Conservation (phyloP, 768 basidiomycete genomes). For the Mycena kentingensis region DNA sequence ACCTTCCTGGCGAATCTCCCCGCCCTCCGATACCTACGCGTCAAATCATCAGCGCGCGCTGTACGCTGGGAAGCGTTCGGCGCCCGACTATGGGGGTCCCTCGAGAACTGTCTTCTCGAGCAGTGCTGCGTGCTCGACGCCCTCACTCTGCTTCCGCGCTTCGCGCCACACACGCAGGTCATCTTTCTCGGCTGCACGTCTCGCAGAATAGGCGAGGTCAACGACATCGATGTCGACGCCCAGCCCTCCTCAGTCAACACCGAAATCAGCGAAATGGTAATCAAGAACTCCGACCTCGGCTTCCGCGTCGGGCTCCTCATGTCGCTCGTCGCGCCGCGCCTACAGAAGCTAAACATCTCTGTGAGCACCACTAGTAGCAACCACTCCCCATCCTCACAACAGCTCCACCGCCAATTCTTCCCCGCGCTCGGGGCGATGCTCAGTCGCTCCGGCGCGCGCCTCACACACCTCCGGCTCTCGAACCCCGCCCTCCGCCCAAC, state of each 20-base stretch:
- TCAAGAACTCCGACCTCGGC: neutral
- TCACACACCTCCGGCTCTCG: neutral
- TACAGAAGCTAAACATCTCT: neutral
- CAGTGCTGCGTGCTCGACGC: neutral
- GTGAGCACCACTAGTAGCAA: neutral
- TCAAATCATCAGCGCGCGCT: neutral
- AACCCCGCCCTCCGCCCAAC: neutral
- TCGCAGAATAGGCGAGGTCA: no score
- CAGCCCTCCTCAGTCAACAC: neutral
- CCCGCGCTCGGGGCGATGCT: neutral
- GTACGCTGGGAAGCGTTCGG: neutral
- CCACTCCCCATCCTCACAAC: no score
- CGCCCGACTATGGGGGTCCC: neutral
- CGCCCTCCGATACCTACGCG: neutral
- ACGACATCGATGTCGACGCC: neutral
- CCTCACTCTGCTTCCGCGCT: neutral
- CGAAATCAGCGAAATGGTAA: neutral
- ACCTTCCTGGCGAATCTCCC: neutral
- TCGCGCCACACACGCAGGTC: neutral
- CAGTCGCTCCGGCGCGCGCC: neutral
- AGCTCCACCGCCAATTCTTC: no score
- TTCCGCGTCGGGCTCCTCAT: neutral
- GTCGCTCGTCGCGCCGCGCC: neutral
- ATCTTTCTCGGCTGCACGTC: neutral
- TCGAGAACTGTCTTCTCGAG: neutral